A percentile compares a stretch with the other conserved stretches of the same genome.
These are phyloP conservation scores for Herpetomonas samuelpessoai DNA, from an alignment of 208 protist genomes.

Conservation along the genomic window DNA sequence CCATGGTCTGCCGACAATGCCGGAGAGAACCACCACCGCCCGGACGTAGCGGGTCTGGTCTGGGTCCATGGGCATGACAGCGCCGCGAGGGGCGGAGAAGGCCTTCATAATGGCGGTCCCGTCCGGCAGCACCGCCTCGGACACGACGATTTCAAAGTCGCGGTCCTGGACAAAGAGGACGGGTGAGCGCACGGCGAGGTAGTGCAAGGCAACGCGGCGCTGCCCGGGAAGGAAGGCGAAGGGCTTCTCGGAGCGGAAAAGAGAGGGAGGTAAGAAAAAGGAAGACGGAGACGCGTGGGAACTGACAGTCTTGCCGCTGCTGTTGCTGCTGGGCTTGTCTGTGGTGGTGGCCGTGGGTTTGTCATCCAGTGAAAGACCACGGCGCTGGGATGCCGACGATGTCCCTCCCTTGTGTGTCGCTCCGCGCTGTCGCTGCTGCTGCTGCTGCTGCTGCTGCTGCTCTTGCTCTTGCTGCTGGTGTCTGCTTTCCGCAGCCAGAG, in stretches of 20 bases:
- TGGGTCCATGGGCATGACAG: constrained; percentile 49
- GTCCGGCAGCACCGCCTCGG: constrained; percentile 48
- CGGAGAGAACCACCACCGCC: constrained; percentile 55
- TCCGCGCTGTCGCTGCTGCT: too few species aligned
- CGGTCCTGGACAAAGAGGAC: constrained; percentile 63
- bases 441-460: background rate
- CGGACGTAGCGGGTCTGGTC: constrained; percentile 66
- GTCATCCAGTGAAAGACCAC: too few species aligned
- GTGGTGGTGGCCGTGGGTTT: background rate
- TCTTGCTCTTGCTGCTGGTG: background rate
- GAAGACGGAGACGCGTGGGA: background rate
- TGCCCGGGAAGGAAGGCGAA: constrained; percentile 45
- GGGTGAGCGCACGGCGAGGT: constrained; percentile 58
- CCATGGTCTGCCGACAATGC: constrained; percentile 51
- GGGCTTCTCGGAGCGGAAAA: background rate
- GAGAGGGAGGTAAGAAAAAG: background rate
- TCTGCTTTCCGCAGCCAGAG: background rate
- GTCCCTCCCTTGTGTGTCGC: too few species aligned
- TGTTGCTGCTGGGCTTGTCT: background rate
- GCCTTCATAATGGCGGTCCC: constrained; percentile 66
- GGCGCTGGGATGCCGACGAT: too few species aligned
- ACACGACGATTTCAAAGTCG: constrained; percentile 77
- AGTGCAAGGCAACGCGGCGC: constrained; percentile 64
- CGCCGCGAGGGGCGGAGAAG: constrained; percentile 62
- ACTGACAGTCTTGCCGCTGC: background rate